Evolutionary conservation across 176 grass and related monocot species (phyloP).

Genomic region (Metroxylon sagu): DNA sequence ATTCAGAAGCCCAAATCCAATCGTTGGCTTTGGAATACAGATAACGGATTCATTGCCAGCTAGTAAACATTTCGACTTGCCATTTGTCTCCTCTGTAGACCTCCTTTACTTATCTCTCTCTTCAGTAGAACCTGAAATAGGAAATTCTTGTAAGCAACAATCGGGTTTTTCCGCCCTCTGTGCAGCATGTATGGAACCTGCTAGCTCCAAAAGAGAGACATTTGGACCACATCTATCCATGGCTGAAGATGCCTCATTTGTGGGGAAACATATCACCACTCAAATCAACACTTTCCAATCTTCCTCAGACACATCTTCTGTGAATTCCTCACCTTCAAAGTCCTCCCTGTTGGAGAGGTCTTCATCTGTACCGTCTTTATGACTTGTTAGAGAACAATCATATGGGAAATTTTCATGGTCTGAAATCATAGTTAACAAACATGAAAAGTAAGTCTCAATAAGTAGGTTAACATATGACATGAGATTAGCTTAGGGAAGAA

Average conservation of each 20-base stretch:
- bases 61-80: constrained; percentile 15
- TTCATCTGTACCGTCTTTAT: constrained; percentile 16
- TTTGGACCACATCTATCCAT: constrained; percentile 73
- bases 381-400: constrained; percentile 9
- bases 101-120: constrained; percentile 23
- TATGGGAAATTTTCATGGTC: constrained; percentile 7
- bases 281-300: constrained; percentile 43
- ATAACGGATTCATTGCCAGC: constrained; percentile 21
- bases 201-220: constrained; percentile 39
- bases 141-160: constrained; percentile 3
- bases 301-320: constrained; percentile 40
- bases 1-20: constrained; percentile 52
- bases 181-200: constrained; percentile 65
- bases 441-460: too few species aligned
- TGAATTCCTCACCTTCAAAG: constrained; percentile 58
- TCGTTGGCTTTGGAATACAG: constrained; percentile 51
- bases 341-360: constrained; percentile 22
- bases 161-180: constrained; percentile 25
- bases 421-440: not conserved
- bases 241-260: constrained; percentile 45
- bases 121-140: constrained; percentile 9
- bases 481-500: too few species aligned
- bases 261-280: constrained; percentile 57
- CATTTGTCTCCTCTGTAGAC: constrained; percentile 12
- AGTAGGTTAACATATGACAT: too few species aligned